Base-by-base conservation (phyloP, 768 basidiomycete species). In the Ramaria rubella region DNA sequence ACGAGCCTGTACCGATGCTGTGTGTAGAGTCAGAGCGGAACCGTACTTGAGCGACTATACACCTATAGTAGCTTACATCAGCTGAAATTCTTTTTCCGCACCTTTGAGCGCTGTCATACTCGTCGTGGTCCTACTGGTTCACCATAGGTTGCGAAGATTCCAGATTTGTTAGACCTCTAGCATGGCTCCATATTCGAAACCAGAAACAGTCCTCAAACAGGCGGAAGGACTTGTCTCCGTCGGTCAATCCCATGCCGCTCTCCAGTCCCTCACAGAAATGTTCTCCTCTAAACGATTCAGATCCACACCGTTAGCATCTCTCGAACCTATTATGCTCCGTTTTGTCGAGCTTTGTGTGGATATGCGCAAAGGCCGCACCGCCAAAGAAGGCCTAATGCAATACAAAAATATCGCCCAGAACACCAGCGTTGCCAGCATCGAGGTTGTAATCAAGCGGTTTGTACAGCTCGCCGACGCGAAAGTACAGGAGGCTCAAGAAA, bases 381-480 rank as follows among this genome's bases (percentile, higher is more conserved):
- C 94, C 23, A 94, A 95, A 70, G 93, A 94, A 67, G 94, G 92
- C 23, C 82, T 98, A 48, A 91, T 95, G 85, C 87, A 92, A 67
- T 96, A 91, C 81, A 97, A 96, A 76, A 97, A 97, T 69, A 93
- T 96, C 63, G 93, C 93, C 0, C 95, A 99, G 67, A 93, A 94
- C 64, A 84, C 86, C 21, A 90, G 82, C 68, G 92, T 97, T 40
- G 82, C 81, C 49, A 91, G 88, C 60, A 94, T 99, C 68, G 95
- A 99, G 70, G 76, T 80, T 46, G 93, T 97, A 65, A 87, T 99
- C 66, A 87, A 85, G 60, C 78, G 80, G 44, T 95, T 98, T 67
- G 79, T 99, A 62, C 76, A 81, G 57, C 77, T 91, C 29, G 81
- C 90, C 3, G 88, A 91, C 65, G 77, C 81, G 29, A 91, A 91